Base-by-base conservation (phyloP, 768 basidiomycete species). In the Fomitopsis pulvina region DNA sequence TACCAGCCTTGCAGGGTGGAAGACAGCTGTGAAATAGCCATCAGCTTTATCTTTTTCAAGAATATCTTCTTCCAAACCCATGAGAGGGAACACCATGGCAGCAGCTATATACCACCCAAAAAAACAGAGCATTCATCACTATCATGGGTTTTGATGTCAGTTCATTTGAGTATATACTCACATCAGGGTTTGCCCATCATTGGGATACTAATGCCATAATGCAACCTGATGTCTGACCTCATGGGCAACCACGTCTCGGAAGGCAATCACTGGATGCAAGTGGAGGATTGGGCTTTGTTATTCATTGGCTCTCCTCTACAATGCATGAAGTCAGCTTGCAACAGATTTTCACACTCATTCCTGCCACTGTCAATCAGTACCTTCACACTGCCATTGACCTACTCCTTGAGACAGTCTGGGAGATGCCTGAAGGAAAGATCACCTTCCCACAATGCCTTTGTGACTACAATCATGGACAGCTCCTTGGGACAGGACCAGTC, bases 21-120 rank as follows among this genome's bases (percentile, higher is more conserved):
- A n/a, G n/a, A n/a, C n/a, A n/a, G n/a, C n/a, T n/a, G n/a, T n/a
- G n/a, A n/a, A n/a, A n/a, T n/a, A n/a, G n/a, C n/a, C n/a, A n/a
- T n/a, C n/a, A n/a, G n/a, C n/a, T n/a, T n/a, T n/a, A n/a, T n/a
- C n/a, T n/a, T n/a, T n/a, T n/a, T n/a, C n/a, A n/a, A n/a, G n/a
- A n/a, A n/a, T n/a, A n/a, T n/a, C n/a, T n/a, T n/a, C n/a, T n/a
- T n/a, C n/a, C n/a, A n/a, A n/a, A n/a, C n/a, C n/a, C n/a, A n/a
- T n/a, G n/a, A n/a, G n/a, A n/a, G n/a, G n/a, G n/a, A n/a, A 73
- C 69, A 30, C 64, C 72, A 4, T 75, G 70, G 72, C 67, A 67
- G 34, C 20, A 25, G 0, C 61, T 74, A 0, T 68, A 59, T 32
- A 45, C 51, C 0, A 65, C 63, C 32, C 55, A 47, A 8, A 62